A percentile compares a stretch with the other conserved stretches of the same genome.
Conservation (phyloP, 805 yeast species). For the Zygosaccharomyces gambellarensis region DNA sequence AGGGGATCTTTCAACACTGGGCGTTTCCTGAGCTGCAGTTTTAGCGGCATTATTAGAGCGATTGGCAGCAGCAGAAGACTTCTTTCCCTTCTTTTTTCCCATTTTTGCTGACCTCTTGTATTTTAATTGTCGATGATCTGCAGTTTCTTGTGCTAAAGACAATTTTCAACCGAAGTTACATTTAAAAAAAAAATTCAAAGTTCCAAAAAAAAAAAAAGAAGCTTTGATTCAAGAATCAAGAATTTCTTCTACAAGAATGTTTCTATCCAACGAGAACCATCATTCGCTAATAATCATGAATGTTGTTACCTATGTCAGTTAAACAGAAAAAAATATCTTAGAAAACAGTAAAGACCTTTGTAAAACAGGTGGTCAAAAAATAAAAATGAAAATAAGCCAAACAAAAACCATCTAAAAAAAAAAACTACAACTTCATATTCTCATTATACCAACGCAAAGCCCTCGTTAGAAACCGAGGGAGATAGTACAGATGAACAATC, state of each 20-base stretch:
- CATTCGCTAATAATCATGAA: background rate
- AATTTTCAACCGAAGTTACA: background rate
- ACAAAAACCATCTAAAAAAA: background rate
- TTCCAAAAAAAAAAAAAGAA: background rate
- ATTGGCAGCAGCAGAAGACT: constrained; percentile 1
- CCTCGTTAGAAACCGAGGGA: background rate
- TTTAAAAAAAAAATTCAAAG: background rate
- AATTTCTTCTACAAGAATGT: background rate
- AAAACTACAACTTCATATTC: background rate
- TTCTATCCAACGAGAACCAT: background rate
- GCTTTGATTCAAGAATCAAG: background rate
- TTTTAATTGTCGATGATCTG: constrained; percentile 1
- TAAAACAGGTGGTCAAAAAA: background rate
- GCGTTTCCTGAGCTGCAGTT: background rate
- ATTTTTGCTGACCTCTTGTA: constrained; percentile 3
- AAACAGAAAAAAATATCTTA: background rate
- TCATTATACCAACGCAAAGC: constrained; percentile 3
- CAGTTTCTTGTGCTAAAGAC: background rate
- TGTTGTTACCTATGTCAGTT: background rate
- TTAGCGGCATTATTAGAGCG: background rate
- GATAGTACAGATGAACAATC: constrained; percentile 20
- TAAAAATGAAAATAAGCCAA: background rate
- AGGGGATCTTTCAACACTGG: background rate
- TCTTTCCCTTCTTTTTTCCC: constrained; percentile 8
- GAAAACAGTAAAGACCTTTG: background rate